Evolutionary conservation across 2,329 filamentous ascomycete species (phyloP).

Genomic region (Samsoniella hepiali): DNA sequence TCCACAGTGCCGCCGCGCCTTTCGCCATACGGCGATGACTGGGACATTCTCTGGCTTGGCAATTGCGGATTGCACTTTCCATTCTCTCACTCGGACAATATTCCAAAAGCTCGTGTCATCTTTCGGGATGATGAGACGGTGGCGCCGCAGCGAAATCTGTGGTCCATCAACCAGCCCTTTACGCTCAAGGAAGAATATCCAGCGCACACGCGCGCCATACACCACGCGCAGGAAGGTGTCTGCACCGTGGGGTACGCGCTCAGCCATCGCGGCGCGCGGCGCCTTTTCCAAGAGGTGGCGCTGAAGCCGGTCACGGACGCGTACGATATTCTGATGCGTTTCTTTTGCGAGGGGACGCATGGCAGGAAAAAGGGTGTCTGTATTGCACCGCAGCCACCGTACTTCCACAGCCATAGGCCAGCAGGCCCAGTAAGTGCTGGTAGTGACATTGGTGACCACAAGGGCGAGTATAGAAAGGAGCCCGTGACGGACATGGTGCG

Average conservation of each 20-base stretch:
- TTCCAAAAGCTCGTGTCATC: conserved; percentile 32
- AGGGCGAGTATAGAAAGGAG: conserved; percentile 29
- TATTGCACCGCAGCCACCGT: conserved; percentile 39
- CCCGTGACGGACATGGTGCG: conserved; percentile 35
- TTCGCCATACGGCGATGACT: conserved; percentile 47
- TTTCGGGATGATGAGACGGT: conserved; percentile 35
- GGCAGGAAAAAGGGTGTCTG: conserved; percentile 36
- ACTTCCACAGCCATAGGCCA: conserved; percentile 46
- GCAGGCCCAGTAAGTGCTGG: conserved; percentile 33
- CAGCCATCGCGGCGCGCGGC: conserved; percentile 41
- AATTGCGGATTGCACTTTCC: conserved; percentile 42
- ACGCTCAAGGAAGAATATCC: conserved; percentile 33
- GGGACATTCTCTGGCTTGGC: conserved; percentile 52
- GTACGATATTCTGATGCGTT: conserved; percentile 44
- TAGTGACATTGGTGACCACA: conserved; percentile 38
- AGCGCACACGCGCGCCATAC: conserved; percentile 42
- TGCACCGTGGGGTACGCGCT: conserved; percentile 46
- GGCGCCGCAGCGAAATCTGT: conserved; percentile 32
- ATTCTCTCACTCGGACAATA: conserved; percentile 12
- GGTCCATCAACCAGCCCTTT: conserved; percentile 35
- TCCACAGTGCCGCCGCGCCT: conserved; percentile 19
- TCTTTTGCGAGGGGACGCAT: conserved; percentile 42
- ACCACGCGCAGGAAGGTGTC: conserved; percentile 38
- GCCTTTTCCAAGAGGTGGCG: conserved; percentile 42
- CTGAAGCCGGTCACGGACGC: conserved; percentile 38